phyloP scores from a whole-genome alignment of 2,329 filamentous ascomycete genomes.

The Eutypa lata region DNA sequence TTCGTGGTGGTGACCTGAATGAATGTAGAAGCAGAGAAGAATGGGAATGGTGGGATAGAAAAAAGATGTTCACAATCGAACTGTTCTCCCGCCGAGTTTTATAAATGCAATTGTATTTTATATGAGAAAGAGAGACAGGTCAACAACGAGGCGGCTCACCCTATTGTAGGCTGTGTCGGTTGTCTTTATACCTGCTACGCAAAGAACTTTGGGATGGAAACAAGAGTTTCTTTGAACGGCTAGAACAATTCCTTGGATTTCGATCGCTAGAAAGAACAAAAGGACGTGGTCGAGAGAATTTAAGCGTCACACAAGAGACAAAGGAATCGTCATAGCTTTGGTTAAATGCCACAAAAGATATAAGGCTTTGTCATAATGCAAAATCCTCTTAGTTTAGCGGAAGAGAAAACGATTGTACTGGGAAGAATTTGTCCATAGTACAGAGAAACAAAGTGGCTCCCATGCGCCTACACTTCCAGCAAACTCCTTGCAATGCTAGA shows the following conservation, averaged over 20 bases:
- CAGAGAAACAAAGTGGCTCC: background rate
- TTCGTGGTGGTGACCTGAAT: too few species aligned
- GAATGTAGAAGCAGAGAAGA: too few species aligned
- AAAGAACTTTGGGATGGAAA: background rate
- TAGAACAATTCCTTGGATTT: background rate
- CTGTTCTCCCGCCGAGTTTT: background rate
- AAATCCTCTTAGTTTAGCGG: background rate
- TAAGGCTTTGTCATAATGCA: background rate
- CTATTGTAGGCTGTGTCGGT: background rate
- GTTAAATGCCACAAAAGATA: background rate
- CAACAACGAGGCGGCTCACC: background rate
- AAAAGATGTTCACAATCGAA: too few species aligned
- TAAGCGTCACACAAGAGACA: background rate
- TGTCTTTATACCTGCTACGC: background rate
- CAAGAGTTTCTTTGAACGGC: background rate
- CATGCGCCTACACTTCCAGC: too few species aligned
- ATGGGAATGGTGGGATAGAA: too few species aligned
- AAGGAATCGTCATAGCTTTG: background rate
- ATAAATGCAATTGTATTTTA: background rate
- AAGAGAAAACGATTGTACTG: background rate
- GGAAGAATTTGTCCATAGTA: background rate
- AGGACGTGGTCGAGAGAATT: background rate
- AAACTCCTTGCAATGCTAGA: background rate
- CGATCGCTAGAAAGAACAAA: background rate
- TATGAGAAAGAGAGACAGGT: background rate